Evolutionary conservation across 1,284 basidiomycete species (phyloP).

Genomic region (Ustilago tritici): DNA sequence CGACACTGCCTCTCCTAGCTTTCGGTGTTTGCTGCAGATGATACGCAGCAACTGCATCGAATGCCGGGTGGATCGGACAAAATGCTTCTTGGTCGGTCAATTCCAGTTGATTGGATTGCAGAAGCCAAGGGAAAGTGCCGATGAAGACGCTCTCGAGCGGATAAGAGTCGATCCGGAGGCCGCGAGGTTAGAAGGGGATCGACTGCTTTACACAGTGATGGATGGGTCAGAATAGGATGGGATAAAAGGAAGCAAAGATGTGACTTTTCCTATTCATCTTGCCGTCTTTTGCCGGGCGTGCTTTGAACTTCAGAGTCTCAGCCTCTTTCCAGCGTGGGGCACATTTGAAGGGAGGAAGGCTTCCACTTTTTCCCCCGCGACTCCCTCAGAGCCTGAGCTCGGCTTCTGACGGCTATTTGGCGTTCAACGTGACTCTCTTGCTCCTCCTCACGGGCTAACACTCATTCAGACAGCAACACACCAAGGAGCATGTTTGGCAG

Average conservation of each 20-base stretch:
- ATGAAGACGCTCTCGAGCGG: slow-evolving; percentile 2
- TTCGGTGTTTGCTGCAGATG: neutral
- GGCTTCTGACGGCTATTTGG: slow-evolving; percentile 43
- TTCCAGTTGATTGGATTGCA: neutral
- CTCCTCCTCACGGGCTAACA: neutral
- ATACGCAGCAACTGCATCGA: neutral
- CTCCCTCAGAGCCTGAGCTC: neutral
- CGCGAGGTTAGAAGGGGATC: neutral
- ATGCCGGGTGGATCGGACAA: neutral
- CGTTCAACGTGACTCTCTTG: neutral
- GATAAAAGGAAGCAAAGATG: neutral
- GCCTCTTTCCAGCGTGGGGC: neutral
- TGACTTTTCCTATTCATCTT: neutral
- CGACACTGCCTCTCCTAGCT: neutral
- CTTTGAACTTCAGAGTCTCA: neutral
- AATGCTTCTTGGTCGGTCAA: slow-evolving; percentile 8
- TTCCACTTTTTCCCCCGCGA: slow-evolving; percentile 29
- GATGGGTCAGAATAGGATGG: neutral
- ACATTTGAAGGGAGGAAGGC: slow-evolving; percentile 4
- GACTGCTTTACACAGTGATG: neutral
- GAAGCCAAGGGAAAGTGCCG: neutral
- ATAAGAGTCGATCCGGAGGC: slow-evolving; percentile 27
- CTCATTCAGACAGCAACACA: neutral
- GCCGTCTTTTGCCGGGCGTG: neutral
- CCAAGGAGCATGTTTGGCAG: too few species aligned